These are phyloP conservation scores for Castanospermum australe DNA, from an alignment of 306 rosid genomes.

Conservation along the genomic window DNA sequence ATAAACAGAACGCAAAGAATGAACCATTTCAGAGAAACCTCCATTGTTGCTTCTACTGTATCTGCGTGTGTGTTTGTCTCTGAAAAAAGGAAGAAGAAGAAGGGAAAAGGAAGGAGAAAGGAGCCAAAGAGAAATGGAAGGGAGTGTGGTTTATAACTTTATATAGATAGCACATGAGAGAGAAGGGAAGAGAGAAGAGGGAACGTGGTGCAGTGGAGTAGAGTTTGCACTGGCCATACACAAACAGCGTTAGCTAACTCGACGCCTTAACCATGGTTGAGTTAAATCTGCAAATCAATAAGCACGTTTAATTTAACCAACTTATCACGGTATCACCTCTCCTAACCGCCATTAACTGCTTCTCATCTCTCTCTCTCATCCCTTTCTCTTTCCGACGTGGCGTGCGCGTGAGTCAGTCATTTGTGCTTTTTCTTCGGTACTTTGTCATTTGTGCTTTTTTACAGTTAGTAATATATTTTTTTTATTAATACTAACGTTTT, in stretches of 20 bases:
- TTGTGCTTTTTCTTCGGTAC: too few relatives aligned
- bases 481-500: too few relatives aligned
- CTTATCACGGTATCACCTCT: constrained; percentile 18
- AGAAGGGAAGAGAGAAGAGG: neutral
- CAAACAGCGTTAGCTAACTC: neutral
- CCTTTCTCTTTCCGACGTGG: constrained; percentile 24
- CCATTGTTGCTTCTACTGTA: constrained; percentile 36
- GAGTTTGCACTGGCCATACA: neutral
- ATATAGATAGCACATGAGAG: too few relatives aligned
- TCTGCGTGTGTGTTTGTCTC: neutral
- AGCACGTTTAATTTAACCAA: neutral
- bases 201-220: neutral
- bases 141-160: constrained; percentile 18
- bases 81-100: neutral
- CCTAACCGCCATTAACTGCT: constrained; percentile 52
- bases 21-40: constrained; percentile 22
- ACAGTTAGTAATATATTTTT: too few relatives aligned
- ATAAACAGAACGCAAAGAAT: constrained; percentile 6
- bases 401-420: constrained; percentile 50
- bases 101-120: neutral
- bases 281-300: neutral
- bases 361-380: neutral
- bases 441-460: too few relatives aligned
- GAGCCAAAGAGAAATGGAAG: constrained; percentile 19
- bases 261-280: constrained; percentile 34